Percentiles rank a stretch among this genome's conserved stretches.
Conservation (phyloP, 176 grass and related monocot genomes). For the Saccharum officinarum region DNA sequence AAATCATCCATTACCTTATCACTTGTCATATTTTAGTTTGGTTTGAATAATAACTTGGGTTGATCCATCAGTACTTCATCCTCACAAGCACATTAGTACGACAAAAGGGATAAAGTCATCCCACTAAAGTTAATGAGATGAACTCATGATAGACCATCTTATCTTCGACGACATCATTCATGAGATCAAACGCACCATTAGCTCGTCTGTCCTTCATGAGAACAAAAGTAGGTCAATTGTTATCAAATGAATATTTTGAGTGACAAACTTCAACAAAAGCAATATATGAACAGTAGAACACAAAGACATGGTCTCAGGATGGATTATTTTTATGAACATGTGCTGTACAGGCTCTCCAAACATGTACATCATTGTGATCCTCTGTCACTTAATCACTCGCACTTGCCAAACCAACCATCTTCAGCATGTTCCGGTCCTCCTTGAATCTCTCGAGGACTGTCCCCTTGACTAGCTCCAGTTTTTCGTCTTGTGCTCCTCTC, state of each 20-base stretch:
- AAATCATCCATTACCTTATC: neutral
- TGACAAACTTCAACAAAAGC: neutral
- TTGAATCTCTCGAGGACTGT: constrained; percentile 97
- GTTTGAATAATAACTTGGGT: no score
- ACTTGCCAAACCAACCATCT: constrained; percentile 86
- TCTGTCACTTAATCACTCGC: constrained; percentile 58
- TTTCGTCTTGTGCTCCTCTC: constrained; percentile 51
- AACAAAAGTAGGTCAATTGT: neutral
- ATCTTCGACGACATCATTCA: neutral
- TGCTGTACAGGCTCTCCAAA: constrained; percentile 15
- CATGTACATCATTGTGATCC: neutral
- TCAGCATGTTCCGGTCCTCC: constrained; percentile 98
- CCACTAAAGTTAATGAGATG: no score
- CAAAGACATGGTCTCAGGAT: neutral
- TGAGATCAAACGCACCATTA: neutral
- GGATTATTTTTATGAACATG: constrained; percentile 7
- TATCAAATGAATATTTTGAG: constrained; percentile 3
- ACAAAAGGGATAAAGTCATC: neutral
- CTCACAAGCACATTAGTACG: neutral
- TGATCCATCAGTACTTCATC: neutral
- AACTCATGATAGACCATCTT: neutral
- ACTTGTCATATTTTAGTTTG: no score
- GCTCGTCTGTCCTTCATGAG: neutral
- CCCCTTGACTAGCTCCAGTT: constrained; percentile 49
- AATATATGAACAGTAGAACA: neutral